Conservation (phyloP, 306 rosid species). For the Prunus padus region DNA sequence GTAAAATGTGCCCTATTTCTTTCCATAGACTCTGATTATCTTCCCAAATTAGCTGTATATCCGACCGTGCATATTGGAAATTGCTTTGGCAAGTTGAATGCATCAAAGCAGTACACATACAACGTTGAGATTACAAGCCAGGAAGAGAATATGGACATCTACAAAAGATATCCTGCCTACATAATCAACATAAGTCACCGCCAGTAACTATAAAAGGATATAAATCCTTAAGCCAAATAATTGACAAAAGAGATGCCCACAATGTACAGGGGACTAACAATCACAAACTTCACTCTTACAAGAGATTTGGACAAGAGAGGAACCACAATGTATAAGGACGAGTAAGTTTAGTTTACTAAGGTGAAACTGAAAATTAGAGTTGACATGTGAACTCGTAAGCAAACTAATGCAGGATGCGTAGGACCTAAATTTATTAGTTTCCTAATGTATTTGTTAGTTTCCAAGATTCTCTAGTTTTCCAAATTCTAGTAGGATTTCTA, state of each 20-base stretch:
- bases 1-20: background rate
- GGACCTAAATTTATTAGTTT: too few relatives aligned
- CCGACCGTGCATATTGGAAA: background rate
- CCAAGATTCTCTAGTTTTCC: too few relatives aligned
- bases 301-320: background rate
- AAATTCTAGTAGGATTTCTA: too few relatives aligned
- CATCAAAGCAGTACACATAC: background rate
- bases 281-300: background rate
- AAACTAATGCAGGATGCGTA: too few relatives aligned
- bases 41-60: background rate
- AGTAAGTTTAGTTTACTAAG: background rate
- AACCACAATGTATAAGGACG: background rate
- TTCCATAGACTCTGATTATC: background rate
- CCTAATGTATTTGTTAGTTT: too few relatives aligned
- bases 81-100: background rate
- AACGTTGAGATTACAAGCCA: background rate
- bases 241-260: too few relatives aligned
- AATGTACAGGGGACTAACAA: too few relatives aligned
- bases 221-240: background rate
- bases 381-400: background rate
- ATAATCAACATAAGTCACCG: background rate
- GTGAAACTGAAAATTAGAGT: background rate
- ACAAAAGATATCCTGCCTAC: too few relatives aligned
- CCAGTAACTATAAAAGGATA: background rate
- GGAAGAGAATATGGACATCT: background rate